phyloP scores from a whole-genome alignment of 1,139 yeast species.

The Geotrichum aggregatum region DNA sequence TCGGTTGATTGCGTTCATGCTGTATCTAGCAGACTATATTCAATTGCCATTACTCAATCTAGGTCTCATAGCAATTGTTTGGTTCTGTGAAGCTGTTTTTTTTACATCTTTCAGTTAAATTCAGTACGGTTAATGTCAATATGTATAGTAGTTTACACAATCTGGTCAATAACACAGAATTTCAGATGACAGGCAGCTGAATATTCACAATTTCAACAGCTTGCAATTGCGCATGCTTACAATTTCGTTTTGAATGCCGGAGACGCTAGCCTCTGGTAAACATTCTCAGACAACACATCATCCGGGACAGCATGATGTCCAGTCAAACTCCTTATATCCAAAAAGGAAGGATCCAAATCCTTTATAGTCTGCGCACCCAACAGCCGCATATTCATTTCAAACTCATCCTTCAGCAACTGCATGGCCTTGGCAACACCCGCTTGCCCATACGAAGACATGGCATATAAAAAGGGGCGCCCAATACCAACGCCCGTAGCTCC shows the following conservation, averaged over 20 bases:
- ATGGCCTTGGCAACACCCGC: conserved; percentile 76
- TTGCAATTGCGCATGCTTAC: conserved; percentile 1
- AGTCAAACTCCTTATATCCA: conserved; percentile 45
- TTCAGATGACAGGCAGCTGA: no score
- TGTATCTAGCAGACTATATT: no score
- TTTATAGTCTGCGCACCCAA: conserved; percentile 68
- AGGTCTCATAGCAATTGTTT: no score
- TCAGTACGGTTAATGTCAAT: no score
- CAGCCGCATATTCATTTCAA: conserved; percentile 83
- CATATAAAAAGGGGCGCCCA: conserved; percentile 72
- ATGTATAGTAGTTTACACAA: no score
- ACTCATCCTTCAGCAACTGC: conserved; percentile 72
- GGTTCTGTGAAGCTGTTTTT: no score
- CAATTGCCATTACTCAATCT: no score
- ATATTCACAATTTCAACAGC: no score
- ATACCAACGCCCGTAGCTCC: conserved; percentile 79
- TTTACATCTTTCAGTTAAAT: no score
- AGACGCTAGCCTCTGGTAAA: conserved; percentile 41
- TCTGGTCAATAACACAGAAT: no score
- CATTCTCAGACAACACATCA: conserved; percentile 45
- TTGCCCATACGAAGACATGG: conserved; percentile 72
- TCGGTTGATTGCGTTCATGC: no score
- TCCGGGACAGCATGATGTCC: conserved; percentile 46
- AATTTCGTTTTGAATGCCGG: conserved; percentile 32
- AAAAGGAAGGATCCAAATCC: conserved; percentile 54